Conservation (phyloP, 805 yeast species). For the Hanseniaspora opuntiae region DNA sequence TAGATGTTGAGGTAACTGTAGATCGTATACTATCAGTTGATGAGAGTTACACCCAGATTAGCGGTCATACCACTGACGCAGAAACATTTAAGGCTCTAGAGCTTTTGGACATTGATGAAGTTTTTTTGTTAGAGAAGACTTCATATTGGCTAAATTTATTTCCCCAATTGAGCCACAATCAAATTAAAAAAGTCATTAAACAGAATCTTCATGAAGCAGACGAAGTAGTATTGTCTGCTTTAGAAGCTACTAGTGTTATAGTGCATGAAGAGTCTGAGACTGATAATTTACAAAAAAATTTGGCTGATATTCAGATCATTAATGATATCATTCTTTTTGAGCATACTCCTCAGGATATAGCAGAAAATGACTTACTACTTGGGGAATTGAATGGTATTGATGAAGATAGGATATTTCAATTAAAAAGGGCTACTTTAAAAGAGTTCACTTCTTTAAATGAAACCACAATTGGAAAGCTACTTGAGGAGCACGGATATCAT, state of each 20-base stretch:
- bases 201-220: constrained; percentile 1
- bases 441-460: not conserved
- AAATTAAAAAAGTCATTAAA: not conserved
- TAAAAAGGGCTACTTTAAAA: not conserved
- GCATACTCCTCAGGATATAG: not conserved
- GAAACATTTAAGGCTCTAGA: constrained; percentile 21
- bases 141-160: constrained; percentile 19
- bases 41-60: constrained; percentile 36
- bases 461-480: not conserved
- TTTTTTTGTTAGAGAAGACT: constrained; percentile 26
- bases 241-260: constrained; percentile 11
- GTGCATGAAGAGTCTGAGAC: not conserved
- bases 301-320: not conserved
- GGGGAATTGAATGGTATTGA: not conserved
- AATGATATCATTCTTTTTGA: not conserved
- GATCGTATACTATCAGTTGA: constrained; percentile 17
- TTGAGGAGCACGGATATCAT: not conserved
- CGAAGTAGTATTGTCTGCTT: not conserved
- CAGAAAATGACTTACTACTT: not conserved
- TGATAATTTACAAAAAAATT: not conserved
- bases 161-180: not conserved
- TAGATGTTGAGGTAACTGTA: not conserved
- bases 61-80: constrained; percentile 15
- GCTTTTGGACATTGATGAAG: constrained; percentile 20
- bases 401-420: not conserved